phyloP scores from a whole-genome alignment of 306 rosid species.

The Prunus salicina region DNA sequence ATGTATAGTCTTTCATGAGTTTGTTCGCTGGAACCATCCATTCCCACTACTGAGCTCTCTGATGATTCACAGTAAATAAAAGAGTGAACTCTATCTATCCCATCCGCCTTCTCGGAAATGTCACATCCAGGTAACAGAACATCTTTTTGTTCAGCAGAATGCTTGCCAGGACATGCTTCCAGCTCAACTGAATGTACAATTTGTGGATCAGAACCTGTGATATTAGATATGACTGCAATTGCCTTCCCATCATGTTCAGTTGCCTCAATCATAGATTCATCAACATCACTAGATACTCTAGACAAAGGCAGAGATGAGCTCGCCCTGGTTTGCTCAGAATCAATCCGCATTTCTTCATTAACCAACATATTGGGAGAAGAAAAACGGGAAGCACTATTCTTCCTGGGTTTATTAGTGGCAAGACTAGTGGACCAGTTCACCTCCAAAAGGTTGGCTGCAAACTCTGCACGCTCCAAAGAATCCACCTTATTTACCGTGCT shows the following conservation, averaged over 20 bases:
- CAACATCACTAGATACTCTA: slow-evolving; percentile 17
- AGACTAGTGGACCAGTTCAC: slow-evolving; percentile 85
- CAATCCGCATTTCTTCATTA: slow-evolving; percentile 16
- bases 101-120: slow-evolving; percentile 21
- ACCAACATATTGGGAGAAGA: slow-evolving; percentile 12
- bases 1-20: slow-evolving; percentile 24
- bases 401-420: slow-evolving; percentile 22
- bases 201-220: slow-evolving; percentile 11
- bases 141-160: slow-evolving; percentile 24
- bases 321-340: slow-evolving; percentile 8
- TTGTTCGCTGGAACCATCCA: slow-evolving; percentile 32
- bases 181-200: slow-evolving; percentile 13
- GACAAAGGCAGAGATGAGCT: slow-evolving; percentile 30
- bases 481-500: slow-evolving; percentile 27
- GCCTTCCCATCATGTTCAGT: slow-evolving; percentile 16
- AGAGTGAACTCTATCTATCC: slow-evolving; percentile 25
- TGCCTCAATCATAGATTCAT: slow-evolving; percentile 10
- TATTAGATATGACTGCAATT: slow-evolving; percentile 19
- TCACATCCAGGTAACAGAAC: slow-evolving; percentile 12
- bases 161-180: slow-evolving; percentile 18
- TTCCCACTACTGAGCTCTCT: slow-evolving; percentile 26
- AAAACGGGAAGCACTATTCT: slow-evolving; percentile 24
- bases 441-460: slow-evolving; percentile 79
- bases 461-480: slow-evolving; percentile 68
- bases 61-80: slow-evolving; percentile 34